Evolutionary conservation across 2,329 filamentous ascomycete genomes (phyloP).

Genomic region (Colletotrichum chlorophyti): DNA sequence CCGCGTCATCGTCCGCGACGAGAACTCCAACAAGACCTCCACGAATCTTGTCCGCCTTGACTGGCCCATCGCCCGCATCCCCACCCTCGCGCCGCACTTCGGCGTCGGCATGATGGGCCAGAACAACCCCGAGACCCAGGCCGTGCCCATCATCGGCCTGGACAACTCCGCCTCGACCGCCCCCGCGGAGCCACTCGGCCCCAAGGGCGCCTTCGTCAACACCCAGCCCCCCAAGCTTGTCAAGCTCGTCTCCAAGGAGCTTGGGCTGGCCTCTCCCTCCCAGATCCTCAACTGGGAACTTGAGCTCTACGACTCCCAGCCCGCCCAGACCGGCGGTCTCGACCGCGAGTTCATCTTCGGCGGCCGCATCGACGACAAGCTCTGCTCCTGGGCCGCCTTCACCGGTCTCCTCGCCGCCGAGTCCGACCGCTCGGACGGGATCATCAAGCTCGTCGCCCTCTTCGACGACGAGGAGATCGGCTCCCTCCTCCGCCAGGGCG

Average conservation of each 20-base stretch:
- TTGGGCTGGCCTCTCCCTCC: constrained; percentile 75
- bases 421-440: constrained; percentile 62
- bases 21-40: constrained; percentile 74
- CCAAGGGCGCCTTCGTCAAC: constrained; percentile 74
- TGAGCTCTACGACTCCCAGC: constrained; percentile 90
- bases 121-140: constrained; percentile 88
- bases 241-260: constrained; percentile 77
- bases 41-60: constrained; percentile 87
- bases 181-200: constrained; percentile 57
- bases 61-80: constrained; percentile 93
- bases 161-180: constrained; percentile 64
- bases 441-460: constrained; percentile 88
- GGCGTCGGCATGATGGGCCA: constrained; percentile 73
- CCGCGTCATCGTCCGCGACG: constrained; percentile 82
- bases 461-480: constrained; percentile 99
- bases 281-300: constrained; percentile 95
- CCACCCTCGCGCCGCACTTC: constrained; percentile 93
- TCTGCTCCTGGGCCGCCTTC: constrained; percentile 92
- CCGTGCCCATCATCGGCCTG: constrained; percentile 91
- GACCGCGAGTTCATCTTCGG: constrained; percentile 95
- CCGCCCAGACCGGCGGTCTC: constrained; percentile 81
- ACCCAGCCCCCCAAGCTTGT: constrained; percentile 89
- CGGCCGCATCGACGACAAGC: constrained; percentile 95
- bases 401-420: constrained; percentile 79
- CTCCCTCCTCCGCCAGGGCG: constrained; percentile 87